A percentile compares a stretch with the other conserved stretches of the same genome.
Conservation (phyloP, 164 flowering plant genomes). For the Nelumbo lutea region DNA sequence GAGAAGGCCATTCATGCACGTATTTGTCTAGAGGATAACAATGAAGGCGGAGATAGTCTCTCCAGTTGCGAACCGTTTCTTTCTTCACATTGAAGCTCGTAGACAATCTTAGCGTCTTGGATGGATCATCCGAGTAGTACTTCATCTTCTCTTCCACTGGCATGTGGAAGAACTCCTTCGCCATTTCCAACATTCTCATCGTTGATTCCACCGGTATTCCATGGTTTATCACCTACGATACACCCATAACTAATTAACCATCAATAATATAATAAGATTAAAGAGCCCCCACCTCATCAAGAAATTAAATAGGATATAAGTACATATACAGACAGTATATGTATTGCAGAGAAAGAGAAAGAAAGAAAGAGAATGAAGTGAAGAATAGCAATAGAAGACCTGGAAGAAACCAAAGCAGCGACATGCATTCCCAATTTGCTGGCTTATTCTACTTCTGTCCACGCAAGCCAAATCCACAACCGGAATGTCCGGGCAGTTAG, state of each 20-base stretch:
- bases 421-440: constrained; percentile 51
- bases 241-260: background rate
- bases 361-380: background rate
- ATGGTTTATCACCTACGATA: constrained; percentile 58
- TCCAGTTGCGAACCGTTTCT: constrained; percentile 79
- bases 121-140: constrained; percentile 37
- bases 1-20: constrained; percentile 63
- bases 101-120: constrained; percentile 60
- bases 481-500: constrained; percentile 37
- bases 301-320: background rate
- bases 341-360: background rate
- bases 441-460: constrained; percentile 23
- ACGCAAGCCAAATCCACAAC: constrained; percentile 41
- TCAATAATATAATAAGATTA: background rate
- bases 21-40: constrained; percentile 65
- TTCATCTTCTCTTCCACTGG: constrained; percentile 80
- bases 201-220: constrained; percentile 42
- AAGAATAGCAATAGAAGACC: constrained; percentile 24
- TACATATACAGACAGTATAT: background rate
- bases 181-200: constrained; percentile 39
- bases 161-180: constrained; percentile 45
- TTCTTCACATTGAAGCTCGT: constrained; percentile 69
- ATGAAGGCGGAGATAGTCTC: constrained; percentile 79
- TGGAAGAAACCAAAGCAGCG: constrained; percentile 52
- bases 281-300: background rate